These are phyloP conservation scores for Populus euphratica DNA, from an alignment of 345 rosid species.

Conservation along the genomic window DNA sequence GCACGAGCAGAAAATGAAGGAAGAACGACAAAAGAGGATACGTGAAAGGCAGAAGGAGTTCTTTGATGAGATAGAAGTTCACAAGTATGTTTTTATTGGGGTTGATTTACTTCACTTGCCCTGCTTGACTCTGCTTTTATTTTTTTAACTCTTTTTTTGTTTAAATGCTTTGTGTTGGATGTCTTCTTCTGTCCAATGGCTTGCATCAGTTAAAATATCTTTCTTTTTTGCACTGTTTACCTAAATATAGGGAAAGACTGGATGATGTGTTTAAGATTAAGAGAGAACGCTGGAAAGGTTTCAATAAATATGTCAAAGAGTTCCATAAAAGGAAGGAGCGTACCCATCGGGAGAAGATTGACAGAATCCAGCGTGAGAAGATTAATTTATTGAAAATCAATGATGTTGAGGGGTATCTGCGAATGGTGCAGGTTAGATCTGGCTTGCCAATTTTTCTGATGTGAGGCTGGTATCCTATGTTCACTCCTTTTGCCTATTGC, in stretches of 20 bases:
- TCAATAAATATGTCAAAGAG: conserved; percentile 84
- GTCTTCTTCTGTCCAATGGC: background rate
- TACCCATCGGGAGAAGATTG: conserved; percentile 83
- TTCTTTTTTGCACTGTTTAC: conserved; percentile 21
- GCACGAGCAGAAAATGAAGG: conserved; percentile 87
- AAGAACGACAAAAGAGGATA: conserved; percentile 87
- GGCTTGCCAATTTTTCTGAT: conserved; percentile 9
- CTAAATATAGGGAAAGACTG: conserved; percentile 66
- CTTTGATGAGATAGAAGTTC: conserved; percentile 84
- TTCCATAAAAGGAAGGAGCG: conserved; percentile 91
- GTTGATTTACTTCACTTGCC: background rate
- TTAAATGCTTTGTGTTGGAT: background rate
- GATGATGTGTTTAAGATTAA: conserved; percentile 73
- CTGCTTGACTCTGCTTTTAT: background rate
- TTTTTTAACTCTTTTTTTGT: background rate
- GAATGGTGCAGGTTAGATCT: conserved; percentile 83
- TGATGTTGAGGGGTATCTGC: conserved; percentile 94
- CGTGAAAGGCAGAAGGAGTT: conserved; percentile 97
- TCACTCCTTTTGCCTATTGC: conserved; percentile 7
- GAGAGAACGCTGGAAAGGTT: conserved; percentile 89
- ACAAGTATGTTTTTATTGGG: conserved; percentile 49
- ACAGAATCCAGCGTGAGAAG: conserved; percentile 94
- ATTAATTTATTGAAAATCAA: conserved; percentile 84
- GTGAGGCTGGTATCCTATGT: background rate
- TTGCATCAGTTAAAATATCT: background rate